Evolutionary conservation across 805 yeast species (phyloP).

Genomic region (Suhomyces canberraensis): DNA sequence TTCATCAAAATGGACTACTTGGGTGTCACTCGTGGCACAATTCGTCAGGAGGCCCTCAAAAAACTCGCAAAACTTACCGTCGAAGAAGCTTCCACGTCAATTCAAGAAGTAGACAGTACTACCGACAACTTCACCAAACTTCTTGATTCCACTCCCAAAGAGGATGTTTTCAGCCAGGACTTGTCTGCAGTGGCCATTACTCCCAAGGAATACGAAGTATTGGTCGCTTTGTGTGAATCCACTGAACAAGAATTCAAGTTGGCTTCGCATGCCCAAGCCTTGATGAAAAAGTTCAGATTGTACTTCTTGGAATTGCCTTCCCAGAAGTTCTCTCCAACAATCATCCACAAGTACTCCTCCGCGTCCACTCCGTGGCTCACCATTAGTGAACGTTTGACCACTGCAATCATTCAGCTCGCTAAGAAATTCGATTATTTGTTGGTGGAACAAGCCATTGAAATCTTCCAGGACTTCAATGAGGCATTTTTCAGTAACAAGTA

Average conservation of each 20-base stretch:
- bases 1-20: conserved; percentile 35
- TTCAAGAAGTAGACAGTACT: conserved; percentile 3
- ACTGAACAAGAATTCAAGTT: conserved; percentile 26
- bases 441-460: conserved; percentile 22
- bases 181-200: conserved; percentile 42
- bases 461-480: conserved; percentile 26
- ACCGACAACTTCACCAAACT: conserved; percentile 22
- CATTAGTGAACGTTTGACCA: conserved; percentile 31
- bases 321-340: conserved; percentile 41
- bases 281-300: conserved; percentile 42
- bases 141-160: conserved; percentile 9
- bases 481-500: conserved; percentile 19
- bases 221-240: conserved; percentile 53
- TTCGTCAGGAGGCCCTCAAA: conserved; percentile 37
- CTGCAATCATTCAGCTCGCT: conserved; percentile 32
- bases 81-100: conserved; percentile 15
- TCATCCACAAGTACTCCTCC: conserved; percentile 23
- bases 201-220: conserved; percentile 52
- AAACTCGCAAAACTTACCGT: conserved; percentile 33
- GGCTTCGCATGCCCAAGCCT: conserved; percentile 36
- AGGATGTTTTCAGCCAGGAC: conserved; percentile 8
- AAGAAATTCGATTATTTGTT: conserved; percentile 18
- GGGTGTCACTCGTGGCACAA: conserved; percentile 36
- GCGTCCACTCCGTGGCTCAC: conserved; percentile 33
- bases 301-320: conserved; percentile 47